Conservation (phyloP, 305 asterid species). For the Fraxinus nigra region DNA sequence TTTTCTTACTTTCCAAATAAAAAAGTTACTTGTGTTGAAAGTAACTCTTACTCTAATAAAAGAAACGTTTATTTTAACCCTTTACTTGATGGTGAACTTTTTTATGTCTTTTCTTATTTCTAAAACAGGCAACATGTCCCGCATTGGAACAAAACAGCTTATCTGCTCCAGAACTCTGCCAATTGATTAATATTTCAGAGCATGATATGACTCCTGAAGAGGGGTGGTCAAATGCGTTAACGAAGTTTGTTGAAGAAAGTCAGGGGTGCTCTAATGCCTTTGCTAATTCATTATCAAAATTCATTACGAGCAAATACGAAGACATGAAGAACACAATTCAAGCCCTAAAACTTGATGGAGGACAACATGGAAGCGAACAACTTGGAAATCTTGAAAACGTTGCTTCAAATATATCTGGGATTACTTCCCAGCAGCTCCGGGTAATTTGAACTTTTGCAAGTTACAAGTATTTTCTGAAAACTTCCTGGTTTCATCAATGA, state of each 20-base stretch:
- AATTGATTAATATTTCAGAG: conserved; percentile 34
- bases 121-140: conserved; percentile 86
- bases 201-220: conserved; percentile 41
- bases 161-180: conserved; percentile 40
- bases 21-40: background rate
- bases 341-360: conserved; percentile 37
- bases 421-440: conserved; percentile 68
- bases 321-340: conserved; percentile 32
- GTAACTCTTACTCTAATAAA: background rate
- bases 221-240: conserved; percentile 46
- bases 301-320: conserved; percentile 44
- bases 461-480: background rate
- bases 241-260: conserved; percentile 28
- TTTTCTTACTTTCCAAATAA: background rate
- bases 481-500: background rate
- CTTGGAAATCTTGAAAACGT: conserved; percentile 40
- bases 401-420: conserved; percentile 61
- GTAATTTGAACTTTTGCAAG: conserved; percentile 28
- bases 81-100: background rate
- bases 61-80: background rate
- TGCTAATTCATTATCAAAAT: conserved; percentile 51
- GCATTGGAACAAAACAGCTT: conserved; percentile 56
- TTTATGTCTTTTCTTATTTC: conserved; percentile 15
- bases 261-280: conserved; percentile 64
- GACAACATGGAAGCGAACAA: conserved; percentile 37